A percentile compares a stretch with the other conserved stretches of the same genome.
Evolutionary conservation across 2,329 filamentous ascomycete species (phyloP).

Genomic region (Ascosphaera aggregata): DNA sequence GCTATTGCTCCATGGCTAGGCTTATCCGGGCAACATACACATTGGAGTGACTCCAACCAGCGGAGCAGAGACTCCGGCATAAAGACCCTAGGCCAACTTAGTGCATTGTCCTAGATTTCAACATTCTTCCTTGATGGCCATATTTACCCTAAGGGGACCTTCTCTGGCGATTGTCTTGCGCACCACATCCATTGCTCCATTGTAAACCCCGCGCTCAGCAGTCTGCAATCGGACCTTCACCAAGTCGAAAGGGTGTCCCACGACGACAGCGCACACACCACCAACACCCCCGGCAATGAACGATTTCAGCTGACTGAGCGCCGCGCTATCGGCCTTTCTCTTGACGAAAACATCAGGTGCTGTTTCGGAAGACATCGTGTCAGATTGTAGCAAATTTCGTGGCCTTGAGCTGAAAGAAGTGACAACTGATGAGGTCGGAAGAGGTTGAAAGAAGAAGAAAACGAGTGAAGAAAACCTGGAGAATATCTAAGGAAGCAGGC

Average conservation of each 20-base stretch:
- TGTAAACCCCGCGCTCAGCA: conserved; percentile 81
- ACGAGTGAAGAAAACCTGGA: conserved; percentile 1
- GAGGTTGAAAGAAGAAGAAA: conserved; percentile 4
- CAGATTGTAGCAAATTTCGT: neutral
- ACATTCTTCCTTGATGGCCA: neutral
- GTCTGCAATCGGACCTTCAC: conserved; percentile 97
- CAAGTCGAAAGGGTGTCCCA: conserved; percentile 90
- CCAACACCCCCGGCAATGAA: conserved; percentile 79
- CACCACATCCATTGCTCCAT: conserved; percentile 74
- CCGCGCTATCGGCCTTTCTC: conserved; percentile 17
- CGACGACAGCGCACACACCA: conserved; percentile 78
- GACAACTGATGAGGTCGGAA: conserved; percentile 10
- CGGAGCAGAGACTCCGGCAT: conserved; percentile 91
- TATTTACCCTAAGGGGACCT: conserved; percentile 38
- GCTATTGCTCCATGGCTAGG: conserved; percentile 1
- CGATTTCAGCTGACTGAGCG: conserved; percentile 47
- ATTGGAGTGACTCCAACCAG: conserved; percentile 93
- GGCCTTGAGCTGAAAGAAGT: neutral
- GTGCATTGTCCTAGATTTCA: neutral
- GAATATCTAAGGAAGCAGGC: neutral
- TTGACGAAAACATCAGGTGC: neutral
- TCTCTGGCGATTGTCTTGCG: conserved; percentile 70
- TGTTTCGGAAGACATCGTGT: neutral
- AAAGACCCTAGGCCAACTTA: conserved; percentile 39
- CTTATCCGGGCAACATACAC: conserved; percentile 41